Evolutionary conservation across 1,284 basidiomycete species (phyloP).

Genomic region (Leccinum subrobustum): DNA sequence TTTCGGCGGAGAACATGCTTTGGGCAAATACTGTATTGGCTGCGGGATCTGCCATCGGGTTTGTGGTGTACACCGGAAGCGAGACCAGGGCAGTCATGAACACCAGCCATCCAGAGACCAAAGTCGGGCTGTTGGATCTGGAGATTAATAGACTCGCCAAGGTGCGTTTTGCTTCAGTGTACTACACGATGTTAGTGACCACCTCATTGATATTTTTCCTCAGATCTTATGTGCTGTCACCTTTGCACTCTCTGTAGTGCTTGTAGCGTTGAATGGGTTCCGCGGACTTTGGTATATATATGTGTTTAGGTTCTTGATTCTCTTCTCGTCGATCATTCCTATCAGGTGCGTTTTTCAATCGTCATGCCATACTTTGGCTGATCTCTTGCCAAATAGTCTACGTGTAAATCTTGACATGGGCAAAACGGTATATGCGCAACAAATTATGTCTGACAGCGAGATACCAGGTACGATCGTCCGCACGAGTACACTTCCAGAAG

Average conservation of each 20-base stretch:
- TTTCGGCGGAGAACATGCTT: constrained; percentile 91
- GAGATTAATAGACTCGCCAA: constrained; percentile 98
- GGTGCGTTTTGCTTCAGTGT: constrained; percentile 42
- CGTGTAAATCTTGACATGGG: constrained; percentile 99
- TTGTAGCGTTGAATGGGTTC: constrained; percentile 97
- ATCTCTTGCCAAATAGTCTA: constrained; percentile 53
- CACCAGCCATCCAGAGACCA: constrained; percentile 95
- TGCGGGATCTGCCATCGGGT: constrained; percentile 89
- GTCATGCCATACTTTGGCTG: neutral
- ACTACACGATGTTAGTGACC: neutral
- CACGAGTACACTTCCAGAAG: constrained; percentile 96
- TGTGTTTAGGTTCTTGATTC: constrained; percentile 93
- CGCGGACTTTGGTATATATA: constrained; percentile 96
- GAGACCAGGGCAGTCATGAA: constrained; percentile 99
- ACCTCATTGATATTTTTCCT: neutral
- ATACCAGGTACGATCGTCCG: constrained; percentile 96
- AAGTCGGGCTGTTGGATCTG: constrained; percentile 88
- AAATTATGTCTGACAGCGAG: constrained; percentile 91
- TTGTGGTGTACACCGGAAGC: constrained; percentile 91
- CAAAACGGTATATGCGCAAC: constrained; percentile 95
- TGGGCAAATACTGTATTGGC: constrained; percentile 99
- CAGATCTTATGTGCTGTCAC: constrained; percentile 95
- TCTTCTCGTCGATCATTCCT: constrained; percentile 98
- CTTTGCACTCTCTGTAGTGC: constrained; percentile 85
- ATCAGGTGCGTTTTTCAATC: constrained; percentile 70